phyloP scores from a whole-genome alignment of 2,329 filamentous ascomycete species.

The Elsinoe australis region DNA sequence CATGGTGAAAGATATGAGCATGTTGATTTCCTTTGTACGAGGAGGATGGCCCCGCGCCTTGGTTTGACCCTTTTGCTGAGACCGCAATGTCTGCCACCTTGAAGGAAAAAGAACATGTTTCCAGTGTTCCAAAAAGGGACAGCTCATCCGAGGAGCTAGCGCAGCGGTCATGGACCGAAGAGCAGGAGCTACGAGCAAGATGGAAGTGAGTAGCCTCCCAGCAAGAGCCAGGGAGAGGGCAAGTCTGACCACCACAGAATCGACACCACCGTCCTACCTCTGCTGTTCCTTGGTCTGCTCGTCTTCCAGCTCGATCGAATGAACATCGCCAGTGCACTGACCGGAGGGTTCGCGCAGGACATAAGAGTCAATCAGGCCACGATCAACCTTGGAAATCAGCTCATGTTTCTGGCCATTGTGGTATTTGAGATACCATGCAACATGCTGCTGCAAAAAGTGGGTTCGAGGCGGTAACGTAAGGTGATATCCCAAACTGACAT shows the following conservation, averaged over 20 bases:
- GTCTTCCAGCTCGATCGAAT: conserved; percentile 49
- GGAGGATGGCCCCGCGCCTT: no score
- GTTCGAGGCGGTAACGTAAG: not conserved
- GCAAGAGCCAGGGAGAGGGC: not conserved
- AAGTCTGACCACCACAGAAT: conserved; percentile 30
- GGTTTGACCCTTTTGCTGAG: no score
- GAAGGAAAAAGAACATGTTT: not conserved
- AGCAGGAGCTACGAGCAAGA: not conserved
- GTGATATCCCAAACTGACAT: not conserved
- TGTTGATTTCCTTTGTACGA: no score
- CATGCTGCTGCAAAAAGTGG: conserved; percentile 34
- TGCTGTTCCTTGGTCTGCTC: conserved; percentile 44
- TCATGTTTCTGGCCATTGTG: conserved; percentile 47
- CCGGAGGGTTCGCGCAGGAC: conserved; percentile 40
- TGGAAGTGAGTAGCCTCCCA: not conserved
- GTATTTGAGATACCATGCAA: conserved; percentile 48
- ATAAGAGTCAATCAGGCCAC: conserved; percentile 40
- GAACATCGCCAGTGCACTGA: conserved; percentile 46
- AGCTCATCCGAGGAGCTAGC: conserved; percentile 4
- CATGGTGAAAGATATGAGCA: not conserved
- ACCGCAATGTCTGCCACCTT: not conserved
- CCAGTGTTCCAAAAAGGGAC: not conserved
- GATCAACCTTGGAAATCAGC: conserved; percentile 47
- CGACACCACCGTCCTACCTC: conserved; percentile 42
- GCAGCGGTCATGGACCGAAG: not conserved